Evolutionary conservation across 768 basidiomycete species (phyloP), one percentile per base, ranked within the genome.

Genomic region (Fistulinella prunicolor): DNA sequence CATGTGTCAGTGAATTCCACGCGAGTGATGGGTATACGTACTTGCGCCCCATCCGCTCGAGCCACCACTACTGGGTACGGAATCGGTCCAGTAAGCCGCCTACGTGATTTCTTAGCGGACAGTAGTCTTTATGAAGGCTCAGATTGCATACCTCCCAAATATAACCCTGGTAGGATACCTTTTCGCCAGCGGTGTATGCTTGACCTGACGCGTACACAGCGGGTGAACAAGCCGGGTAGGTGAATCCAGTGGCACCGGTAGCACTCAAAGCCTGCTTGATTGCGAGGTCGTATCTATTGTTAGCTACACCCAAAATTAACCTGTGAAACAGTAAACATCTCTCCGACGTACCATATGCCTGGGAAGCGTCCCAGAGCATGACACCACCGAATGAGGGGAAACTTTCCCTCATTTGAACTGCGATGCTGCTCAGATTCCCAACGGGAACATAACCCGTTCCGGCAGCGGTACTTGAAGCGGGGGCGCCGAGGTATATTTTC

Each of bases 231-330:
- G 77, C 54, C 14, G 83, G 82, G 65, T 73, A 85, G 3, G 77
- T 79, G 63, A 86, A 86, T 8, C 83, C 82, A 16, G 79, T 81
- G n/a, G 82, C 81, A 39, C 84, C 83, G 29, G 83, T 79, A 13
- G 78, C 77, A 13, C 67, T 63, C 30, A 86, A 70, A 22, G 78
- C 73, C 49, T 76, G 74, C 67, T 87, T 86, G 50, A 85, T 78
- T 6, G 74, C 78, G 14, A 74, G 60, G 56, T 85, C 82, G 54
- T 76, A 86, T 23, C 79, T 75, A 48, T 70, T 66, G 58, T 86
- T 86, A 23, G 71, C 84, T 72, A 42, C 9, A n/a, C 19, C 47
- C 48, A 45, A 23, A 38, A 22, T 52, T 45, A 61, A 38, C 36
- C 6, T 13, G 26, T 12, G 50, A 40, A 35, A 44, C 16, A 38